Conservation (phyloP, 768 basidiomycete genomes). For the Macrolepiota dolichaula region DNA sequence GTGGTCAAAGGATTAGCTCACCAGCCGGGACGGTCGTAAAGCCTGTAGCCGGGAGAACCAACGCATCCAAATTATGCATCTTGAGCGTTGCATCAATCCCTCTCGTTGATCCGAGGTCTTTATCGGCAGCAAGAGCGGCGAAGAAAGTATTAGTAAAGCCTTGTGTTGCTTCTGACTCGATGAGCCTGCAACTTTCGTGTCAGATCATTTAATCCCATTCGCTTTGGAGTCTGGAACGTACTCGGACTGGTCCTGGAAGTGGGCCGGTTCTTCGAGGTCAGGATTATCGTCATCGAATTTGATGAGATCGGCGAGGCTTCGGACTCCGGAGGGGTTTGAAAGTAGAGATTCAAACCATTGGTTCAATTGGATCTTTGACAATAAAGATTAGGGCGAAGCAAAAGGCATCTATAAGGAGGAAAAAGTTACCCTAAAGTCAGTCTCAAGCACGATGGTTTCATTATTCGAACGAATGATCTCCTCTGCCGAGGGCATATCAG, state of each 20-base stretch:
- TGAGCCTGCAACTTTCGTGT: constrained; percentile 26
- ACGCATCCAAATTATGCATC: constrained; percentile 43
- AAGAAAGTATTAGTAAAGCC: constrained; percentile 43
- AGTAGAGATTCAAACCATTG: constrained; percentile 43
- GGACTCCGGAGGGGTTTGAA: constrained; percentile 53
- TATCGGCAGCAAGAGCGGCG: constrained; percentile 38
- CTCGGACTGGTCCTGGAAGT: constrained; percentile 36
- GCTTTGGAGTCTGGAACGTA: constrained; percentile 16
- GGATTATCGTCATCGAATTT: constrained; percentile 52
- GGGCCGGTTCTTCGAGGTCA: constrained; percentile 41
- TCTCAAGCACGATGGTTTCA: constrained; percentile 50
- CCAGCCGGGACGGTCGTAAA: constrained; percentile 38
- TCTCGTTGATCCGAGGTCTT: constrained; percentile 43
- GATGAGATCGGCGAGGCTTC: constrained; percentile 54
- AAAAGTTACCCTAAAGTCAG: constrained; percentile 60
- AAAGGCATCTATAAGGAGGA: not conserved
- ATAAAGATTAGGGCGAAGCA: no score
- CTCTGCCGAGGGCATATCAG: constrained; percentile 53
- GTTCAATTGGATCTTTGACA: constrained; percentile 56
- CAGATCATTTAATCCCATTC: not conserved
- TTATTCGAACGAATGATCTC: constrained; percentile 47
- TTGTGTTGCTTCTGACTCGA: constrained; percentile 32
- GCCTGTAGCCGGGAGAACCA: constrained; percentile 44
- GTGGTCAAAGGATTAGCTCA: constrained; percentile 10
- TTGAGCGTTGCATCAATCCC: constrained; percentile 55